Percentiles rank a stretch among this genome's conserved stretches.
Conservation (phyloP, 1,139 yeast genomes). For the Saccharomycopsis hybrid region DNA sequence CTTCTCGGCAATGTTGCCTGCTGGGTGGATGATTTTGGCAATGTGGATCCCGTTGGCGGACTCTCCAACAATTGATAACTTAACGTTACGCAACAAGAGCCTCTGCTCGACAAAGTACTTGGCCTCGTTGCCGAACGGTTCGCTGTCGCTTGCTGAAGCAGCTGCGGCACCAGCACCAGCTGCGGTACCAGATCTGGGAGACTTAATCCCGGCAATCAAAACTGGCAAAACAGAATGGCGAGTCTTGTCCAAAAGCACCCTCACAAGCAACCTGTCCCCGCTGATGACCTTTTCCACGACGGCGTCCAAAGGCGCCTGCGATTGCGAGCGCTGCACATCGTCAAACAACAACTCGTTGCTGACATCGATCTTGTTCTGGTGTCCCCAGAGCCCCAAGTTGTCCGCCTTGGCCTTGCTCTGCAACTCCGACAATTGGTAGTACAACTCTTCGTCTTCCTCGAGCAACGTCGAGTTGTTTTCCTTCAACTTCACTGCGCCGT, state of each 20-base stretch:
- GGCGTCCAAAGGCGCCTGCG: slow-evolving; percentile 39
- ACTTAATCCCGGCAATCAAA: slow-evolving; percentile 64
- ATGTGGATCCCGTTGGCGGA: slow-evolving; percentile 59
- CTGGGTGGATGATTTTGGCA: slow-evolving; percentile 53
- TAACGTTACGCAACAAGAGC: slow-evolving; percentile 57
- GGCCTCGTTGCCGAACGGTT: slow-evolving; percentile 58
- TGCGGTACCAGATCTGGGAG: slow-evolving; percentile 56
- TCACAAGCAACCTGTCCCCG: slow-evolving; percentile 67
- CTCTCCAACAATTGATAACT: slow-evolving; percentile 53
- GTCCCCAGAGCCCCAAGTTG: slow-evolving; percentile 53
- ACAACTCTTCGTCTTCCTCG: slow-evolving; percentile 31
- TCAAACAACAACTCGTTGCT: slow-evolving; percentile 33
- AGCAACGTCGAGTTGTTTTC: slow-evolving; percentile 40
- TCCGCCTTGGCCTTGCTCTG: slow-evolving; percentile 47
- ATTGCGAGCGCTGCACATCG: slow-evolving; percentile 35
- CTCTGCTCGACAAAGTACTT: slow-evolving; percentile 62
- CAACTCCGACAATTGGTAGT: slow-evolving; percentile 32
- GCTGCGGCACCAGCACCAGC: slow-evolving; percentile 25
- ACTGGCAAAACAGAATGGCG: slow-evolving; percentile 49
- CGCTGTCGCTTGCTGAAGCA: slow-evolving; percentile 24
- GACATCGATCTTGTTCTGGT: slow-evolving; percentile 27
- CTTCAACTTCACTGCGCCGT: slow-evolving; percentile 60
- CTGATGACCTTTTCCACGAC: slow-evolving; percentile 70
- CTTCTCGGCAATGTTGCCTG: slow-evolving; percentile 70
- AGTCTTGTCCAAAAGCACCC: slow-evolving; percentile 42